Conservation (phyloP, 1,284 basidiomycete species). For the Ceratobasidium sp. region DNA sequence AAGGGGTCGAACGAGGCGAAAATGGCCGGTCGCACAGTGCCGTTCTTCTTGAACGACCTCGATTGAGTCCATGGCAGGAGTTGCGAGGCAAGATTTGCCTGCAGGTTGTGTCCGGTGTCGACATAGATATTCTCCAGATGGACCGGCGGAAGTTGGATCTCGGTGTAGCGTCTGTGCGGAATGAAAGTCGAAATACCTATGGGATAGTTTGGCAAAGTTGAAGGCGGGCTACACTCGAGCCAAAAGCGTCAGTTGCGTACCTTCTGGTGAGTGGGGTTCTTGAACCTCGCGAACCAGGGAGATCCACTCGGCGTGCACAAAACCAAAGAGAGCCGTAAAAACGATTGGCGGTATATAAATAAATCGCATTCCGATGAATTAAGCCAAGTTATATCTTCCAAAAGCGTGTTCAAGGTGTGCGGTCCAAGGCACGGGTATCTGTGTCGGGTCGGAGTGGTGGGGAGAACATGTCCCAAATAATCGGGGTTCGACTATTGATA, state of each 20-base stretch:
- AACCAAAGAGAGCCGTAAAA: background rate
- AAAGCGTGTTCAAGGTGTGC: background rate
- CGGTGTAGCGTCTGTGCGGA: background rate
- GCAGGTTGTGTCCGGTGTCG: background rate
- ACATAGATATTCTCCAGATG: conserved; percentile 24
- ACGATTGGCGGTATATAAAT: background rate
- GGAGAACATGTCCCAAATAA: no score
- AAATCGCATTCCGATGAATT: background rate
- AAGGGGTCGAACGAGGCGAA: conserved; percentile 22
- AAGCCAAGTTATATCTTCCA: no score
- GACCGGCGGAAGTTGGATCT: conserved; percentile 13
- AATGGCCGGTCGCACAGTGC: conserved; percentile 5
- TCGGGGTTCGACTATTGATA: background rate
- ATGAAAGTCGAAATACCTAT: background rate
- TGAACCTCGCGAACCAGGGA: background rate
- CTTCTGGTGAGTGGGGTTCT: background rate
- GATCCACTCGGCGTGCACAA: background rate
- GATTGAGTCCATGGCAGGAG: conserved; percentile 30
- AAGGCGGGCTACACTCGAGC: background rate
- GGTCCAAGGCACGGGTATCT: background rate
- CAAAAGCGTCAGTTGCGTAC: background rate
- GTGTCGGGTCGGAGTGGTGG: background rate
- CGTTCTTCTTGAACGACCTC: conserved; percentile 1
- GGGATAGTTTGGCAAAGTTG: background rate
- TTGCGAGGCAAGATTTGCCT: background rate